These are phyloP conservation scores for Bothriochloa decipiens DNA, from an alignment of 176 grass and related monocot genomes.

Conservation along the genomic window DNA sequence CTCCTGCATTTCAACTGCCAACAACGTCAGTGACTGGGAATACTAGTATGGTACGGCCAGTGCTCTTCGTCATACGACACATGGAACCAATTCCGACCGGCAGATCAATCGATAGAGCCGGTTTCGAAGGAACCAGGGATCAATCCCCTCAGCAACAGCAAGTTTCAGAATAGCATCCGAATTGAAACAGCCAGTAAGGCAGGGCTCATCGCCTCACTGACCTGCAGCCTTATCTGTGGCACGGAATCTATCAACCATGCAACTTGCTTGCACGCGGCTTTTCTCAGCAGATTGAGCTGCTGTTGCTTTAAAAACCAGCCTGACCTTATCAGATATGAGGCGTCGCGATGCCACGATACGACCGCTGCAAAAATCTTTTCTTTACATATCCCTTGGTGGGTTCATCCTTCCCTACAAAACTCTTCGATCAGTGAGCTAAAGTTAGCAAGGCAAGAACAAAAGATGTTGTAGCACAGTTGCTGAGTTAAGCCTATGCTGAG, in stretches of 20 bases:
- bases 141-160: slow-evolving; percentile 43
- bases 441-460: slow-evolving; percentile 31
- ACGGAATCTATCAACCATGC: slow-evolving; percentile 40
- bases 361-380: slow-evolving; percentile 42
- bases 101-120: not conserved
- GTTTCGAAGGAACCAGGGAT: slow-evolving; percentile 40
- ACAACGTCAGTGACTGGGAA: not conserved
- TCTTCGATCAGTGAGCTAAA: too few species aligned
- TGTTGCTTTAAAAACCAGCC: slow-evolving; percentile 21
- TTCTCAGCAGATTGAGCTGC: slow-evolving; percentile 45
- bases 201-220: slow-evolving; percentile 33
- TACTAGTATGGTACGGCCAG: not conserved
- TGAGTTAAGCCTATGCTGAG: too few species aligned
- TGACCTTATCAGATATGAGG: slow-evolving; percentile 53
- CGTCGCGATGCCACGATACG: slow-evolving; percentile 38
- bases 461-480: slow-evolving; percentile 35
- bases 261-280: slow-evolving; percentile 43
- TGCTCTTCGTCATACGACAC: not conserved
- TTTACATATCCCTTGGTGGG: slow-evolving; percentile 29
- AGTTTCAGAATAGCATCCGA: slow-evolving; percentile 56
- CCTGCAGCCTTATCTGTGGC: slow-evolving; percentile 38
- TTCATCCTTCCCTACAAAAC: slow-evolving; percentile 20
- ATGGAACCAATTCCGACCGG: not conserved
- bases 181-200: slow-evolving; percentile 1
- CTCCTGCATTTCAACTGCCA: not conserved